Evolutionary conservation across 2,329 filamentous ascomycete genomes (phyloP).

Genomic region (Cercospora canescens): DNA sequence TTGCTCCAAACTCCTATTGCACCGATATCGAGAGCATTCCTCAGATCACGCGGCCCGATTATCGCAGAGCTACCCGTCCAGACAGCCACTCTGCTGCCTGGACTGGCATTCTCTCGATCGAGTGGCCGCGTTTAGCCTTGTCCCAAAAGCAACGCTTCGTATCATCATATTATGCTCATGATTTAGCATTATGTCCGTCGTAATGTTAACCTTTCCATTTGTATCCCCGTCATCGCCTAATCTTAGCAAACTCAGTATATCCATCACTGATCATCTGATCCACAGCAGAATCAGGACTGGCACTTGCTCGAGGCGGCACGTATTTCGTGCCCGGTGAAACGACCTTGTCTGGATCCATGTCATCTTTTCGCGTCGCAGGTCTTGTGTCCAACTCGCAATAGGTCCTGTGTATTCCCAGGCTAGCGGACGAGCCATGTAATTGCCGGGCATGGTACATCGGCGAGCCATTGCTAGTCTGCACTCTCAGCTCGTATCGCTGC

Average conservation of each 20-base stretch:
- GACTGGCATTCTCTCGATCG: neutral
- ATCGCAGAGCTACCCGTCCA: too few species aligned
- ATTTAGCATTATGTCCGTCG: neutral
- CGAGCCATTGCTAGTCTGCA: constrained; percentile 5
- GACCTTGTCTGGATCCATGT: constrained; percentile 2
- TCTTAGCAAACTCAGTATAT: constrained; percentile 18
- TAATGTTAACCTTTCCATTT: neutral
- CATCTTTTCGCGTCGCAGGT: neutral
- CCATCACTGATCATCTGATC: constrained; percentile 21
- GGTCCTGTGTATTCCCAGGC: neutral
- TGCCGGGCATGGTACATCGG: constrained; percentile 1
- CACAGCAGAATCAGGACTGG: constrained; percentile 6
- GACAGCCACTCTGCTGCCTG: too few species aligned
- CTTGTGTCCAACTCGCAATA: constrained; percentile 4
- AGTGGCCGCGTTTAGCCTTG: neutral
- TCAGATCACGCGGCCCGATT: too few species aligned
- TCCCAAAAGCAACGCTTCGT: neutral
- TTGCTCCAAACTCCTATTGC: too few species aligned
- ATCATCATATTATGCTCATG: neutral
- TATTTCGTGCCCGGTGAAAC: neutral
- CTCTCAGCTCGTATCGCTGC: constrained; percentile 13
- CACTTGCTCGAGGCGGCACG: constrained; percentile 2
- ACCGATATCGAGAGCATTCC: too few species aligned
- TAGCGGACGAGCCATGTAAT: constrained; percentile 1
- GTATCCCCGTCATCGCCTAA: constrained; percentile 6